A percentile compares a stretch with the other conserved stretches of the same genome.
Conservation (phyloP, 2,329 filamentous ascomycete genomes). For the Clarireedia paspali region DNA sequence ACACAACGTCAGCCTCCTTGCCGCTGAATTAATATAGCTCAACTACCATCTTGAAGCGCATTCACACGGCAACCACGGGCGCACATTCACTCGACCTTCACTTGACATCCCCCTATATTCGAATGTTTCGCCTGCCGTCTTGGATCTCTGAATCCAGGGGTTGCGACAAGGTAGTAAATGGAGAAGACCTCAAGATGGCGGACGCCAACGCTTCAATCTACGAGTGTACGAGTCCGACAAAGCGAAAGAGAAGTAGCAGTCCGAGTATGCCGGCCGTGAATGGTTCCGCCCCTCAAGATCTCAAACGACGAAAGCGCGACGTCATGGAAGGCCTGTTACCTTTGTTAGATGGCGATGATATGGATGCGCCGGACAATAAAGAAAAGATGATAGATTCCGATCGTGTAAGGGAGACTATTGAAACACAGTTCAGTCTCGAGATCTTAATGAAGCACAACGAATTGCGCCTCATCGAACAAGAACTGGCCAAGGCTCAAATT, state of each 20-base stretch:
- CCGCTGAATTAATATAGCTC: conserved; percentile 3
- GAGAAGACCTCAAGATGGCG: conserved; percentile 35
- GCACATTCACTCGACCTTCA: neutral
- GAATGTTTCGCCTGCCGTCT: conserved; percentile 50
- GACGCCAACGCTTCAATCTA: conserved; percentile 18
- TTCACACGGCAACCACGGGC: neutral
- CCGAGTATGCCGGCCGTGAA: conserved; percentile 5
- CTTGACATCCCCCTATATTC: conserved; percentile 29
- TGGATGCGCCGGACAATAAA: conserved; percentile 12
- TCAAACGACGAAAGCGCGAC: conserved; percentile 29
- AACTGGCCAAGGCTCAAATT: conserved; percentile 90
- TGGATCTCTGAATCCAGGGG: conserved; percentile 51
- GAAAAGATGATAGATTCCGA: conserved; percentile 18
- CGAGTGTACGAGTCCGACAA: conserved; percentile 18
- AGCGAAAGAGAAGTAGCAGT: conserved; percentile 23
- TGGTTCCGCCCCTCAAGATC: conserved; percentile 19
- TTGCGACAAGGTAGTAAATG: conserved; percentile 43
- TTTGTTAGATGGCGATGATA: conserved; percentile 10
- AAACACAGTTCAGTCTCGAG: conserved; percentile 83
- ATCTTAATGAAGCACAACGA: conserved; percentile 93
- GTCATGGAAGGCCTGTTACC: conserved; percentile 7
- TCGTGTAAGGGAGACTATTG: conserved; percentile 43
- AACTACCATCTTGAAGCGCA: neutral
- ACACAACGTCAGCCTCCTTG: conserved; percentile 1
- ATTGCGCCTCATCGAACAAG: conserved; percentile 87